Percentiles rank a stretch among this genome's conserved stretches.
Evolutionary conservation across 2,329 filamentous ascomycete genomes (phyloP).

Genomic region (Hypoxylon sp.): DNA sequence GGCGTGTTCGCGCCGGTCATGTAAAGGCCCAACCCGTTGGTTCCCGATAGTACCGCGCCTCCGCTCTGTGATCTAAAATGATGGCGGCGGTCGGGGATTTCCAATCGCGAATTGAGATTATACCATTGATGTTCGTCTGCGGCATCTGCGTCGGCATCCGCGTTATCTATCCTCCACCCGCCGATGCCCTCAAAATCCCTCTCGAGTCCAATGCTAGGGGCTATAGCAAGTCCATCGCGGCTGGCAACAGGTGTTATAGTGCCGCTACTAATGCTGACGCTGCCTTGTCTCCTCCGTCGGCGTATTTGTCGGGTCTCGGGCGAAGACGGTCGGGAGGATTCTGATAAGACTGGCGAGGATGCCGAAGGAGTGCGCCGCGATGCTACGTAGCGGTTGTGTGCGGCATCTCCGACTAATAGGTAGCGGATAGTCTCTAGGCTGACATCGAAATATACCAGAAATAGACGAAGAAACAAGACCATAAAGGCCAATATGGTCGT

Average conservation of each 20-base stretch:
- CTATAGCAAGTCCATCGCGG: conserved; percentile 55
- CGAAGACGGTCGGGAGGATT: conserved; percentile 43
- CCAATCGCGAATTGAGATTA: conserved; percentile 52
- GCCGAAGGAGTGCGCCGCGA: conserved; percentile 41
- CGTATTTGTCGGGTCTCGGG: conserved; percentile 38
- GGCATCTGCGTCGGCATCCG: conserved; percentile 44
- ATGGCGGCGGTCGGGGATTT: conserved; percentile 49
- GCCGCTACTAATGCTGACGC: conserved; percentile 46
- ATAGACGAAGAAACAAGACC: conserved; percentile 71
- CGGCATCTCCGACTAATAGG: conserved; percentile 61
- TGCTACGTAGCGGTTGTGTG: conserved; percentile 50
- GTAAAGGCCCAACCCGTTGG: conserved; percentile 38
- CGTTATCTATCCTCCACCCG: conserved; percentile 64
- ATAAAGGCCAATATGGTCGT: conserved; percentile 73
- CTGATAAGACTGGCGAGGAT: conserved; percentile 38
- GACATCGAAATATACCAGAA: conserved; percentile 74
- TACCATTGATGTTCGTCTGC: conserved; percentile 58
- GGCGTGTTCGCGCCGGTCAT: conserved; percentile 39
- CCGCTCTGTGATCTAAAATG: conserved; percentile 52
- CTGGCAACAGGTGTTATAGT: conserved; percentile 44
- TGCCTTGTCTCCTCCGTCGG: conserved; percentile 43
- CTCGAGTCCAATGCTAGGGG: conserved; percentile 64
- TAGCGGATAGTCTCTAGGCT: conserved; percentile 69
- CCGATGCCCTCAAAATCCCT: conserved; percentile 72
- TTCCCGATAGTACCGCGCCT: conserved; percentile 42